Evolutionary conservation across 225 moss, liverwort and hornwort species (phyloP).

Genomic region (Polytrichum formosum): DNA sequence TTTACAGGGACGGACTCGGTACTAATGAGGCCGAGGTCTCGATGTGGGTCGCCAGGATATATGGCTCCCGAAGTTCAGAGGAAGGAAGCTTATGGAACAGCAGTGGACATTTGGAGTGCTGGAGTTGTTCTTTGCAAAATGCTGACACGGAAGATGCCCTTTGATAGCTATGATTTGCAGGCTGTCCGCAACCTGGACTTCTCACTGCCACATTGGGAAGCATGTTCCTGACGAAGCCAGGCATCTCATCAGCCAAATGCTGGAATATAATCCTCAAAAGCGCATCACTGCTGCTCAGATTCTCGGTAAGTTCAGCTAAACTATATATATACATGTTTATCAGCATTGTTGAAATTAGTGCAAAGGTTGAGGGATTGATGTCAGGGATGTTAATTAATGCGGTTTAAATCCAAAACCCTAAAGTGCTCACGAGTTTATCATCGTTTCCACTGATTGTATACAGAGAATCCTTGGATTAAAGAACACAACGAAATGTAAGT

Average conservation of each 20-base stretch:
- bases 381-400: too few relatives aligned
- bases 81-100: neutral
- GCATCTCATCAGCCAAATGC: neutral
- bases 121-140: constrained; percentile 1
- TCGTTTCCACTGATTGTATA: neutral
- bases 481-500: neutral
- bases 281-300: neutral
- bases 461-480: neutral
- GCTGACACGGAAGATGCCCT: neutral
- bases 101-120: constrained; percentile 1
- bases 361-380: too few relatives aligned
- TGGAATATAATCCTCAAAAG: neutral
- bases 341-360: neutral
- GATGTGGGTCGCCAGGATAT: neutral
- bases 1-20: too few relatives aligned
- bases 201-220: constrained; percentile 1
- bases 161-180: neutral
- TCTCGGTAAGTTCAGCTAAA: neutral
- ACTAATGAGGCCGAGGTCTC: neutral
- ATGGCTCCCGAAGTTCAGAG: neutral
- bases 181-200: neutral
- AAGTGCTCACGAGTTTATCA: neutral
- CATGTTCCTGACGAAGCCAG: neutral
- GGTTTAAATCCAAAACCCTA: too few relatives aligned
- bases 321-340: neutral